Conservation (phyloP, 805 yeast genomes). For the Candida ulmi region DNA sequence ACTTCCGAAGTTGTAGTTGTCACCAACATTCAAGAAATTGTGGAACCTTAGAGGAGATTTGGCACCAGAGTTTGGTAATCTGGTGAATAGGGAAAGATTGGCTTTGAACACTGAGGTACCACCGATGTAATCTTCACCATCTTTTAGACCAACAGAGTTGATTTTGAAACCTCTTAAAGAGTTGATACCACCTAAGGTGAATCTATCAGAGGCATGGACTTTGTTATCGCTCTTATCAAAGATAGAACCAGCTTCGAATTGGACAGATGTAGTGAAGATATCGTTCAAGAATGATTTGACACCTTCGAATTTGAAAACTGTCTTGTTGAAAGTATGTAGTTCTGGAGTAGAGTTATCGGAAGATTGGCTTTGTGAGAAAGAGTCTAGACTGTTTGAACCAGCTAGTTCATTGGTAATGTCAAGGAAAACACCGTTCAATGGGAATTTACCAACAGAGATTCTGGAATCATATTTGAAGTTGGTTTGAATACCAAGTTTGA, state of each 20-base stretch:
- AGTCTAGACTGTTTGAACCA: conserved; percentile 21
- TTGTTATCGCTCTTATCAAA: conserved; percentile 24
- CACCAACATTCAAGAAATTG: conserved; percentile 37
- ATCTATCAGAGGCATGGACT: conserved; percentile 63
- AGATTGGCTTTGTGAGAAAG: conserved; percentile 24
- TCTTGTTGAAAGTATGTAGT: conserved; percentile 19
- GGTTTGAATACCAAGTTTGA: conserved; percentile 46
- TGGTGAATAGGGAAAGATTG: conserved; percentile 45
- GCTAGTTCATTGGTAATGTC: conserved; percentile 39
- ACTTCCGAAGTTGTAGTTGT: not conserved
- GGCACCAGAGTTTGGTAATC: conserved; percentile 43
- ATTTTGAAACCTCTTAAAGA: conserved; percentile 60
- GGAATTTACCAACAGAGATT: conserved; percentile 34
- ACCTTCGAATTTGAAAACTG: conserved; percentile 16
- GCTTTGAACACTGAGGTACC: conserved; percentile 48
- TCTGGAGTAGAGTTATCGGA: conserved; percentile 27
- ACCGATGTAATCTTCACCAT: conserved; percentile 44
- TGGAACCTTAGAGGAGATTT: conserved; percentile 54
- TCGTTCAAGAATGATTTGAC: conserved; percentile 38
- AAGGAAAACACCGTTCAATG: conserved; percentile 39
- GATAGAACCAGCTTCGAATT: conserved; percentile 47
- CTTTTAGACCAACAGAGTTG: conserved; percentile 51
- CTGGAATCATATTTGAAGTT: conserved; percentile 39
- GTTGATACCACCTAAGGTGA: conserved; percentile 64
- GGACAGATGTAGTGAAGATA: conserved; percentile 41